These are phyloP conservation scores for Jatropha podagrica DNA, from an alignment of 441 rosid genomes.

Conservation along the genomic window DNA sequence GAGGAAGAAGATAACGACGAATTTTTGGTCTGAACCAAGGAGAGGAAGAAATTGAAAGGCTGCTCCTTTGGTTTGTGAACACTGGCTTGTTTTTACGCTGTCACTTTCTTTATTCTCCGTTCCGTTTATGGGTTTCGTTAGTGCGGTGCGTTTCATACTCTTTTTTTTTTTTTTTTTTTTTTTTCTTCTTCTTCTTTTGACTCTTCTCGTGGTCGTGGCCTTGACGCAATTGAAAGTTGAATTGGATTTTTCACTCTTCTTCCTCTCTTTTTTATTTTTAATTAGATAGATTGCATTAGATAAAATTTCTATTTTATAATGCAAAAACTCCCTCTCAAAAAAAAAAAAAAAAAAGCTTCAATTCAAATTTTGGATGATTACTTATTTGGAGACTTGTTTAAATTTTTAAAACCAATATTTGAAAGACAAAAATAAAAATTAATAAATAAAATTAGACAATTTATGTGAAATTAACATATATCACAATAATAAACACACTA, in stretches of 20 bases:
- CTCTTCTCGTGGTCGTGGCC: conserved; percentile 8
- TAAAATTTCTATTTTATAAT: too few relatives aligned
- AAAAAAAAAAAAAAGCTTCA: too few relatives aligned
- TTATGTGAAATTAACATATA: too few relatives aligned
- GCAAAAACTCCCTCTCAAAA: too few relatives aligned
- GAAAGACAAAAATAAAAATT: too few relatives aligned
- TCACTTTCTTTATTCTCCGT: not conserved
- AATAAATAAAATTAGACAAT: too few relatives aligned
- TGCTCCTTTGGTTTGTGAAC: not conserved
- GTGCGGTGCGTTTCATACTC: not conserved
- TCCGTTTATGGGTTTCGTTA: not conserved
- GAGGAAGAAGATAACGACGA: conserved; percentile 28
- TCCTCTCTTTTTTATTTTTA: not conserved
- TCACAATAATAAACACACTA: too few relatives aligned
- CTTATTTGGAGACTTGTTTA: too few relatives aligned
- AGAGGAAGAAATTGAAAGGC: not conserved
- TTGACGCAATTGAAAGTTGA: conserved; percentile 9
- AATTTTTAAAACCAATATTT: too few relatives aligned
- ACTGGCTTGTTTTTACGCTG: not conserved
- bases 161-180: not conserved
- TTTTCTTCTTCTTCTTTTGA: conserved; percentile 8
- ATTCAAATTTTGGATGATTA: too few relatives aligned
- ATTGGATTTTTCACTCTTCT: not conserved
- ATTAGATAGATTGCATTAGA: too few relatives aligned
- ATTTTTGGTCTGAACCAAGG: conserved; percentile 21